Percentiles rank a stretch among this genome's conserved stretches.
Conservation (phyloP, 257 asterid genomes). For the Nicotiana otophora region DNA sequence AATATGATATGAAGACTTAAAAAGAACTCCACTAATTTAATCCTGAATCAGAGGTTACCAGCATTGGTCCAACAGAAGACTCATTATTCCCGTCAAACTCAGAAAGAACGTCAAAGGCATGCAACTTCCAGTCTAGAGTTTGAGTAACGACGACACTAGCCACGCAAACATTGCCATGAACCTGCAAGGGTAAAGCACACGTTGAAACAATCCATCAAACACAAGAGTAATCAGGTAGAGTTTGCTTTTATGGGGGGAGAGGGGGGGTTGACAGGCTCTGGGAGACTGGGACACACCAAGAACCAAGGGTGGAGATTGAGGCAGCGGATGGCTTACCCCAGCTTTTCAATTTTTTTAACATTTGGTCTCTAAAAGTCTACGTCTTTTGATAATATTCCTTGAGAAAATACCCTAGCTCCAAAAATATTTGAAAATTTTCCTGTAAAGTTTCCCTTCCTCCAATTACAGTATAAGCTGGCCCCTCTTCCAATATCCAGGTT, state of each 20-base stretch:
- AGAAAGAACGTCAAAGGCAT: constrained; percentile 90
- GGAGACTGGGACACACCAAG: not conserved
- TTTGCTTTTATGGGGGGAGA: too few relatives aligned
- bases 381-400: not conserved
- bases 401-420: not conserved
- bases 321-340: not conserved
- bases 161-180: constrained; percentile 94
- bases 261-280: not conserved
- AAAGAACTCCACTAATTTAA: not conserved
- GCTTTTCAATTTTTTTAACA: not conserved
- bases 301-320: not conserved
- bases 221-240: not conserved
- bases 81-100: constrained; percentile 90
- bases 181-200: constrained; percentile 44
- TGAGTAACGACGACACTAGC: constrained; percentile 95
- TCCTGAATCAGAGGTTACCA: constrained; percentile 42
- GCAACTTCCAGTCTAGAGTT: constrained; percentile 95
- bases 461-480: not conserved
- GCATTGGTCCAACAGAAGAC: constrained; percentile 81
- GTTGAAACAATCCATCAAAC: not conserved
- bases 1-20: not conserved
- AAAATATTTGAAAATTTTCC: not conserved
- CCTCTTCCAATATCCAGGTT: not conserved
- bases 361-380: not conserved
- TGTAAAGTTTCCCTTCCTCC: not conserved